These are phyloP conservation scores for Fusarium secorum DNA, from an alignment of 2,329 filamentous ascomycete genomes.

Conservation along the genomic window DNA sequence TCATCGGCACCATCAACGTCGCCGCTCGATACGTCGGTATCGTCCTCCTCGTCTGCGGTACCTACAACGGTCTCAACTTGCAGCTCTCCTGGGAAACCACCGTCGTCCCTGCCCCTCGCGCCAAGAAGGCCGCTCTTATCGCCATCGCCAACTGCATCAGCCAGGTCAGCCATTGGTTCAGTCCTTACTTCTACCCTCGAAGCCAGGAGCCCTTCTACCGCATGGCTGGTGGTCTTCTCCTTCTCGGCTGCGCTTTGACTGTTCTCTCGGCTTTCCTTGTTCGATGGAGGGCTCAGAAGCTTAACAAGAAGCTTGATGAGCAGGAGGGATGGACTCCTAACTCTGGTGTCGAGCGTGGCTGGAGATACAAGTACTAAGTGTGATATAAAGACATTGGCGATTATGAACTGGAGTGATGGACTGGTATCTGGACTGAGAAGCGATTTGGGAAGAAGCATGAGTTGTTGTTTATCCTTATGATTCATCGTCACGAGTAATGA, in stretches of 20 bases:
- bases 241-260: constrained; percentile 8
- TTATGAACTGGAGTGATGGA: neutral
- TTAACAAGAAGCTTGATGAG: constrained; percentile 25
- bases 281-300: neutral
- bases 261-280: constrained; percentile 1
- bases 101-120: constrained; percentile 50
- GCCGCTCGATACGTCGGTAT: constrained; percentile 54
- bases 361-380: constrained; percentile 22
- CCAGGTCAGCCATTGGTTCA: constrained; percentile 53
- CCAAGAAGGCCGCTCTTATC: constrained; percentile 53
- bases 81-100: constrained; percentile 54
- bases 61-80: constrained; percentile 52
- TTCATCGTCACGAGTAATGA: constrained; percentile 5
- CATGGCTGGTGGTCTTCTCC: constrained; percentile 38
- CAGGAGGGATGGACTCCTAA: constrained; percentile 21
- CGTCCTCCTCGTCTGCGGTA: constrained; percentile 50
- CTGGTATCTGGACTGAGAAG: neutral
- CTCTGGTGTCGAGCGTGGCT: constrained; percentile 23
- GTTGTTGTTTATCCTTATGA: neutral
- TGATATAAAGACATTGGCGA: neutral
- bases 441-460: neutral
- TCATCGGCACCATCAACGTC: constrained; percentile 52
- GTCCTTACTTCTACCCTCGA: constrained; percentile 49
- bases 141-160: constrained; percentile 53
- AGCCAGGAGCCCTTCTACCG: constrained; percentile 45